These are phyloP conservation scores for Amphichorda felina DNA, from an alignment of 2,329 filamentous ascomycete species.

Conservation along the genomic window DNA sequence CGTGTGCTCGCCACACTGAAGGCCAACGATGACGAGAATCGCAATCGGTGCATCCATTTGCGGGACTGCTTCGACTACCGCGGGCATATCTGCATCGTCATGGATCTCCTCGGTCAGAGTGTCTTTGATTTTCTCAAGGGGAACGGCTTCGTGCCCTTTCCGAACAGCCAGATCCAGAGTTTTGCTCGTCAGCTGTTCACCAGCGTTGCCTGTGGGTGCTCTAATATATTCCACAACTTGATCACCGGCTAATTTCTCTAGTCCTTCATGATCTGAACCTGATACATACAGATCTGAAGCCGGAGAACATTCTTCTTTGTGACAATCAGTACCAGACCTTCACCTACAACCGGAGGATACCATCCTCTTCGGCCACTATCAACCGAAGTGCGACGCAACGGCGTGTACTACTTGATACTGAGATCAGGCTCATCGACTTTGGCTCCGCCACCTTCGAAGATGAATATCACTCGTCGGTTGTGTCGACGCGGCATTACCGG, in stretches of 20 bases:
- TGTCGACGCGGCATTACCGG: slow-evolving; percentile 58
- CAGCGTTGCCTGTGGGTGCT: slow-evolving; percentile 84
- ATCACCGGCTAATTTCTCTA: slow-evolving; percentile 28
- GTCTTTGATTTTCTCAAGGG: slow-evolving; percentile 97
- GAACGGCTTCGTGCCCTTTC: slow-evolving; percentile 91
- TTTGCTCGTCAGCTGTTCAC: slow-evolving; percentile 94
- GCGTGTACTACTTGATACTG: slow-evolving; percentile 53
- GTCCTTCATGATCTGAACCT: slow-evolving; percentile 94
- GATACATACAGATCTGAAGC: slow-evolving; percentile 77
- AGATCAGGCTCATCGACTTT: slow-evolving; percentile 61
- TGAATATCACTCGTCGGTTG: slow-evolving; percentile 61
- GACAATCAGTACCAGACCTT: slow-evolving; percentile 57
- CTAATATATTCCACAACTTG: too few species aligned
- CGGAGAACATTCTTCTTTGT: slow-evolving; percentile 58
- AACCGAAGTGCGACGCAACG: slow-evolving; percentile 51
- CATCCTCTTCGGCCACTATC: slow-evolving; percentile 50
- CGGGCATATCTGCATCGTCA: slow-evolving; percentile 85
- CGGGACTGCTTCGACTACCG: slow-evolving; percentile 95
- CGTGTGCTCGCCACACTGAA: slow-evolving; percentile 85
- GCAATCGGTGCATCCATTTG: slow-evolving; percentile 93
- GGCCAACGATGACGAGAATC: slow-evolving; percentile 81
- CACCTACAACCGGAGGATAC: slow-evolving; percentile 58
- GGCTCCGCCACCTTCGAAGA: slow-evolving; percentile 63
- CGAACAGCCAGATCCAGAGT: slow-evolving; percentile 94
- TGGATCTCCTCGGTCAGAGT: slow-evolving; percentile 76